Evolutionary conservation across 75 land plant genomes (phyloP), one percentile per base, ranked within the genome.

Genomic region (Pinus albicaulis): DNA sequence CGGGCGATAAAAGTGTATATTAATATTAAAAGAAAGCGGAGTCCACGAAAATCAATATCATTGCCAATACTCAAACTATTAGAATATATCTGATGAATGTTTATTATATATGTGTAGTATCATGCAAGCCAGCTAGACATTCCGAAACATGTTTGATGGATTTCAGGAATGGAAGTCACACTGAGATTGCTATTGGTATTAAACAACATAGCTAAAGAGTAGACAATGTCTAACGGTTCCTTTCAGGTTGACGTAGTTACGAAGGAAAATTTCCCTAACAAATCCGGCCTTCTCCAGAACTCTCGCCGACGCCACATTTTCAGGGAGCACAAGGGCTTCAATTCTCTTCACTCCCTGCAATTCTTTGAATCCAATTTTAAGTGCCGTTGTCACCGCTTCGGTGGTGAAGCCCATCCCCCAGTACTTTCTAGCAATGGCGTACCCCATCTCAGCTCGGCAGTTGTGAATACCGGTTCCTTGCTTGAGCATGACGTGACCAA

Each of bases 261-360:
- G 77, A 19, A 87, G 76, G 22, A 86, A 58, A 56, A 81, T 86
- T 55, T 85, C 84, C 26, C 56, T 79, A 14, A 5, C 28, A 56
- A 91, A 86, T 2, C 90, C 93, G 17, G 82, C 84, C 76, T 91
- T 91, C 74, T 87, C 84, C 61, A 91, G 64, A 57, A 88, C 90
- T 76, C 74, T 73, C 52, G 79, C 86, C 2, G 90, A 86, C 22
- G 80, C 85, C 1, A 34, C 20, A 57, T 91, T 91, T n/a, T 86
- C 79, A 13, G 79, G 82, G 48, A 68, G 74, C 23, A 82, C 89
- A 59, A 86, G 4, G 5, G 85, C 89, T 59, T 88, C 93, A 5
- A 91, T 71, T 28, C 88, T 76, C 74, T 68, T 76, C 55, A 88
- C 28, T 3, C 73, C 78, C 7, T 68, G 72, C 78, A 79, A 74